phyloP scores from a whole-genome alignment of 176 grass and related monocot species.

The Paspalum vaginatum region DNA sequence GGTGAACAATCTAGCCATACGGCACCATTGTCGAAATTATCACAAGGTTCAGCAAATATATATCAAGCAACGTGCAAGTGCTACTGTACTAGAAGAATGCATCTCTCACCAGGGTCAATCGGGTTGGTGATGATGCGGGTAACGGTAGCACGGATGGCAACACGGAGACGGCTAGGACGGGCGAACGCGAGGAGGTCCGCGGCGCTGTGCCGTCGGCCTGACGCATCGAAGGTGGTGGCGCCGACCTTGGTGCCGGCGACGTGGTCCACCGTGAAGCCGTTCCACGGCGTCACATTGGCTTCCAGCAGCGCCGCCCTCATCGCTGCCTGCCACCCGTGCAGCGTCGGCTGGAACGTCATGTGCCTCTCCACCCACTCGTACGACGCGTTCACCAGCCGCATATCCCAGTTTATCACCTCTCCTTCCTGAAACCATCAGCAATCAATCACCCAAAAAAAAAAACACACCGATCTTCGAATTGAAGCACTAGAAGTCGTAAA shows the following conservation, averaged over 20 bases:
- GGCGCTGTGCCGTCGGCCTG: constrained; percentile 67
- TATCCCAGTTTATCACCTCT: constrained; percentile 53
- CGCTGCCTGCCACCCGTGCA: constrained; percentile 69
- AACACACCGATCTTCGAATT: too few relatives aligned
- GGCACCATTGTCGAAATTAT: neutral
- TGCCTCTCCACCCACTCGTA: constrained; percentile 80
- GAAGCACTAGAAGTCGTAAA: neutral
- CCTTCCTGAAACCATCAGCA: constrained; percentile 18
- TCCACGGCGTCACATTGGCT: constrained; percentile 74
- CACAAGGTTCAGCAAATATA: neutral
- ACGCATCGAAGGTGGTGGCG: constrained; percentile 73
- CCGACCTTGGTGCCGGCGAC: constrained; percentile 73
- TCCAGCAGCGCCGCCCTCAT: constrained; percentile 70
- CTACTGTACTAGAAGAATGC: neutral
- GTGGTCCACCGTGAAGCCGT: constrained; percentile 78
- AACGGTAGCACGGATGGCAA: constrained; percentile 60
- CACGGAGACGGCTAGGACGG: constrained; percentile 61
- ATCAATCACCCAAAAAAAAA: neutral
- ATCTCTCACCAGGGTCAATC: constrained; percentile 48
- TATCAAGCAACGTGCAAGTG: neutral
- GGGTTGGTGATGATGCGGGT: constrained; percentile 61
- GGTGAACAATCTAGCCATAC: neutral
- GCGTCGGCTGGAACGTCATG: constrained; percentile 59
- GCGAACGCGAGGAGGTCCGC: constrained; percentile 70
- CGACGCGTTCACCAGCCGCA: constrained; percentile 65